Evolutionary conservation across 2,329 filamentous ascomycete species (phyloP), one percentile per base, ranked within the genome.

Genomic region (Pseudogymnoascus sp.): DNA sequence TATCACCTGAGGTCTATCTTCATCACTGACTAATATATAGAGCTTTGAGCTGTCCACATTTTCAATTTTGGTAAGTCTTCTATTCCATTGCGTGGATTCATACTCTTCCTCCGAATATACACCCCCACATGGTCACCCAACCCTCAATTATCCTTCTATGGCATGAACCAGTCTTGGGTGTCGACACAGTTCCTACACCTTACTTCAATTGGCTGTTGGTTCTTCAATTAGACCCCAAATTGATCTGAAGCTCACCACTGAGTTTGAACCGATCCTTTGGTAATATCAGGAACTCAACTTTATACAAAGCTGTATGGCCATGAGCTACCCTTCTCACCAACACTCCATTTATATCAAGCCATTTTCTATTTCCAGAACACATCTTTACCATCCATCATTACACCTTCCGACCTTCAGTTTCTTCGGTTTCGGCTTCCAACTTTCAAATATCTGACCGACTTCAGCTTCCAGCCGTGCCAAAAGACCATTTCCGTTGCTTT

Each of bases 271-370:
- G n/a, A 32, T 22, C 47, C 4, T 32, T 12, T 54, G 47, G 16
- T 11, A 54, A 32, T 6, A 54, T 20, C n/a, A 54, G 25, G 6
- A 8, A 7, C 11, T 20, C 25, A 12, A 7, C n/a, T 18, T 54
- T 25, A 54, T 32, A 54, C 18, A 12, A 12, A 14, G 9, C 25
- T 20, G 11, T 54, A 54, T 32, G 28, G 32, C 14, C 28, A 12
- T 20, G 28, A 16, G 28, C 47, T 9, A n/a, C 3, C 28, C n/a
- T 32, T 61, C 34, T 8, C 32, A 60, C 60, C 25, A 58, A 58
- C 60, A 59, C 41, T 43, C 20, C 20, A 18, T 60, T 57, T 28
- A 32, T 59, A 64, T 64, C 47, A 16, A 60, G 47, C 34, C 62
- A 9, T 58, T 58, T 60, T 63, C 30, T 14, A 12, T 28, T 32